These are phyloP conservation scores for Blepharisma stoltei DNA, from an alignment of 73 alveolate genomes.

Conservation along the genomic window DNA sequence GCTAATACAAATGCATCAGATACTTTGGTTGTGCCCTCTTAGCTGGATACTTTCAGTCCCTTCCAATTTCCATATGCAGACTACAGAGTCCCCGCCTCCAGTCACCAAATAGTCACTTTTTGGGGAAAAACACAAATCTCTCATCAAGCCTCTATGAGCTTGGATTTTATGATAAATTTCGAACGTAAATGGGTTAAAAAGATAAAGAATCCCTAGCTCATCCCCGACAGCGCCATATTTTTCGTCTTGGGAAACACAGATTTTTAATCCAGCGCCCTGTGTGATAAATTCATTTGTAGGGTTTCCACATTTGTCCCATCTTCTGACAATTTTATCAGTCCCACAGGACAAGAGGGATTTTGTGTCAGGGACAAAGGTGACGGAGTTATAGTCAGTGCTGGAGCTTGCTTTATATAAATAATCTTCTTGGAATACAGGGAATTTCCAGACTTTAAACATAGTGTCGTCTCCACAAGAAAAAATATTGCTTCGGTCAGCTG, in stretches of 20 bases:
- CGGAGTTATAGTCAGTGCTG: conserved; percentile 11
- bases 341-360: conserved; percentile 12
- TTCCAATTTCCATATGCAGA: neutral
- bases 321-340: conserved; percentile 4
- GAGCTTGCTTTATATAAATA: neutral
- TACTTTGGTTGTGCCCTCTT: conserved; percentile 27
- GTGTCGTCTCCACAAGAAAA: conserved; percentile 3
- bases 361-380: neutral
- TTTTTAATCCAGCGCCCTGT: conserved; percentile 11
- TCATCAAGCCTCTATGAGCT: conserved; percentile 24
- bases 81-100: conserved; percentile 13
- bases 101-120: neutral
- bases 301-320: neutral
- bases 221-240: conserved; percentile 4
- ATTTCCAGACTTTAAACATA: neutral
- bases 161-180: neutral
- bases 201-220: neutral
- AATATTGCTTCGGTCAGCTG: neutral
- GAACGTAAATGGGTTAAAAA: neutral
- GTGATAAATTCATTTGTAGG: neutral
- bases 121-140: conserved; percentile 4
- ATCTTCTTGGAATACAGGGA: conserved; percentile 10
- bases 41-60: neutral
- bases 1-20: neutral
- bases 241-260: conserved; percentile 7